phyloP scores from a whole-genome alignment of 2,329 filamentous ascomycete genomes.

The Cladosporium sp. region DNA sequence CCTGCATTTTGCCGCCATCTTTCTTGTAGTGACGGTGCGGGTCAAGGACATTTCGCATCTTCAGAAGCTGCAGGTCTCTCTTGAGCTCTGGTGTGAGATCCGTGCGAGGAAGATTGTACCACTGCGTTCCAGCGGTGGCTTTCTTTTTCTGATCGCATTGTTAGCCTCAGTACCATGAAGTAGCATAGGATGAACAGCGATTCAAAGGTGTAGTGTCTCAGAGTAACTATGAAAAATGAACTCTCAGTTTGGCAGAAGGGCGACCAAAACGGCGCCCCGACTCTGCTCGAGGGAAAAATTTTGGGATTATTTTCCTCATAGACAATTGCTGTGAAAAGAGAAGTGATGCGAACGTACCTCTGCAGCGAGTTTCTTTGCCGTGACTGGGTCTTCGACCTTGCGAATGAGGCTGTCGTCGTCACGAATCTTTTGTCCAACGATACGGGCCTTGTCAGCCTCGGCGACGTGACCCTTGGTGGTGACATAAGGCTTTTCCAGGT shows the following conservation, averaged over 20 bases:
- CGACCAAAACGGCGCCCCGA: constrained; percentile 74
- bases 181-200: constrained; percentile 13
- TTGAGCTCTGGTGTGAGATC: constrained; percentile 80
- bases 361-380: constrained; percentile 41
- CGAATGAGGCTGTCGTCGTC: constrained; percentile 43
- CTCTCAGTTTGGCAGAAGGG: constrained; percentile 67
- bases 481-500: constrained; percentile 52
- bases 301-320: constrained; percentile 78
- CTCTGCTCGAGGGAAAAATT: constrained; percentile 67
- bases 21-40: constrained; percentile 92
- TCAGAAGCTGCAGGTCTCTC: constrained; percentile 81
- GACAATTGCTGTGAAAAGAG: constrained; percentile 23
- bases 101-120: constrained; percentile 86
- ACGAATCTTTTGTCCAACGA: constrained; percentile 47
- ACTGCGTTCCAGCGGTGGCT: constrained; percentile 70
- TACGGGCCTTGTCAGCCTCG: constrained; percentile 48
- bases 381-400: constrained; percentile 52
- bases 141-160: constrained; percentile 48
- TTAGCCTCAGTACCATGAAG: constrained; percentile 21
- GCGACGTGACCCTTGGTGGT: constrained; percentile 50
- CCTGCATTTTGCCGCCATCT: constrained; percentile 62
- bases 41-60: constrained; percentile 85
- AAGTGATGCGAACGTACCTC: constrained; percentile 45
- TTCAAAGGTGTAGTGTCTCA: constrained; percentile 44
- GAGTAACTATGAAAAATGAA: constrained; percentile 72